phyloP scores from a whole-genome alignment of 1,284 basidiomycete species.

The Ustilago loliicola region DNA sequence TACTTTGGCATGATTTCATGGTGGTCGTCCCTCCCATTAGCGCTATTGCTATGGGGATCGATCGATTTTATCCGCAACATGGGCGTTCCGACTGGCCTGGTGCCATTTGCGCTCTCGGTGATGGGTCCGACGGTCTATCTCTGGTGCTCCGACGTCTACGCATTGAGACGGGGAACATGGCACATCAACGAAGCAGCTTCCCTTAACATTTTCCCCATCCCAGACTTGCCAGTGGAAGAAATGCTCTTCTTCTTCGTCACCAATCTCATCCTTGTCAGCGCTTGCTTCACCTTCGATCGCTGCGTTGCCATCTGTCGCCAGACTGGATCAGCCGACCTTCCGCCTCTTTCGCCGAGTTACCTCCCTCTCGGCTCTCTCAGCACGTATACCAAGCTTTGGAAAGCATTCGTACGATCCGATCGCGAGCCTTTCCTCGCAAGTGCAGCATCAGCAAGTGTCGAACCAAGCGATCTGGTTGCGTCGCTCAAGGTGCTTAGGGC shows the following conservation, averaged over 20 bases:
- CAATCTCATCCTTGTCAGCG: constrained; percentile 63
- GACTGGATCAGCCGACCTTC: neutral
- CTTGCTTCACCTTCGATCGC: constrained; percentile 65
- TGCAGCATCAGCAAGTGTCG: constrained; percentile 23
- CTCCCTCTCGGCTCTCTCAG: constrained; percentile 39
- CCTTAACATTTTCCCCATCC: constrained; percentile 60
- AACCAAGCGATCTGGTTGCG: constrained; percentile 32
- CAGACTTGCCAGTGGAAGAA: constrained; percentile 67
- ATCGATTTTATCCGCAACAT: constrained; percentile 48
- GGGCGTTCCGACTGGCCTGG: constrained; percentile 23
- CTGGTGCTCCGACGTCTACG: constrained; percentile 61
- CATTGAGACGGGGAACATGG: constrained; percentile 62
- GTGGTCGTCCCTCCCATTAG: constrained; percentile 61
- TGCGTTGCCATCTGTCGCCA: constrained; percentile 56
- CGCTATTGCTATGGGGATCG: constrained; percentile 57
- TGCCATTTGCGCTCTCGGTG: constrained; percentile 34
- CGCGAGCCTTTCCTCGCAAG: neutral
- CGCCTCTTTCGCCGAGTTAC: constrained; percentile 55
- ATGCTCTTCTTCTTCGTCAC: constrained; percentile 67
- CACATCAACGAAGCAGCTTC: constrained; percentile 62
- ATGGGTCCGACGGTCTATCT: constrained; percentile 52
- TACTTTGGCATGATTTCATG: constrained; percentile 66
- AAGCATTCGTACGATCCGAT: constrained; percentile 47
- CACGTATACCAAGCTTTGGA: constrained; percentile 53
- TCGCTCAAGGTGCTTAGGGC: constrained; percentile 39